Evolutionary conservation across 805 yeast genomes (phyloP).

Genomic region (Kregervanrija fluxuum): DNA sequence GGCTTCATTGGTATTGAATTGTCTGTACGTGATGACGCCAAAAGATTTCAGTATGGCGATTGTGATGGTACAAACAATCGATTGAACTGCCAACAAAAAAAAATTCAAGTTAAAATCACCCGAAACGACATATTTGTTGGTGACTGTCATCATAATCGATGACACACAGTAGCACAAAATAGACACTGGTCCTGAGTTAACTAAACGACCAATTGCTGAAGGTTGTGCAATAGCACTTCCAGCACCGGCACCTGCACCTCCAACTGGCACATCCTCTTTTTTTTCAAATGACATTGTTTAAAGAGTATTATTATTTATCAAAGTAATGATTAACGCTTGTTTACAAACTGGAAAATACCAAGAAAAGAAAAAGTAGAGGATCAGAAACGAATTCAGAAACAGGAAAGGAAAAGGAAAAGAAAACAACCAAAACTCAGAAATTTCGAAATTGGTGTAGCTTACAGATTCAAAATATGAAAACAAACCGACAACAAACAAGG

Average conservation of each 20-base stretch:
- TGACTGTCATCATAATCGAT: constrained; percentile 94
- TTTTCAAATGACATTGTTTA: too few species aligned
- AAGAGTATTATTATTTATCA: too few species aligned
- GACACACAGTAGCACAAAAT: constrained; percentile 83
- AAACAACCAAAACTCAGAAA: background rate
- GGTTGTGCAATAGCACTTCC: constrained; percentile 11
- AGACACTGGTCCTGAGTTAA: constrained; percentile 59
- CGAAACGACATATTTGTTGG: constrained; percentile 89
- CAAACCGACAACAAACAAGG: background rate
- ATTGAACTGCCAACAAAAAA: constrained; percentile 82
- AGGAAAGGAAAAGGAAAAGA: background rate
- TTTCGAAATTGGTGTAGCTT: background rate
- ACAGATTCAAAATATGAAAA: background rate
- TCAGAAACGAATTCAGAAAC: too few species aligned
- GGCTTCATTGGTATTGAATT: constrained; percentile 79
- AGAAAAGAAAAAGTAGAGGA: background rate
- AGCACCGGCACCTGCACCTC: constrained; percentile 14
- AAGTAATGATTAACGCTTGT: background rate
- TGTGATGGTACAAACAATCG: constrained; percentile 71
- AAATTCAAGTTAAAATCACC: constrained; percentile 78
- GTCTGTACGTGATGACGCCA: constrained; percentile 80
- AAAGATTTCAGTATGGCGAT: constrained; percentile 66
- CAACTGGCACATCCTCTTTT: background rate
- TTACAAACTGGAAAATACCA: background rate
- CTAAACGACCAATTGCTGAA: constrained; percentile 19